Base-by-base conservation (phyloP, 441 rosid genomes). In the Adansonia grandidieri region DNA sequence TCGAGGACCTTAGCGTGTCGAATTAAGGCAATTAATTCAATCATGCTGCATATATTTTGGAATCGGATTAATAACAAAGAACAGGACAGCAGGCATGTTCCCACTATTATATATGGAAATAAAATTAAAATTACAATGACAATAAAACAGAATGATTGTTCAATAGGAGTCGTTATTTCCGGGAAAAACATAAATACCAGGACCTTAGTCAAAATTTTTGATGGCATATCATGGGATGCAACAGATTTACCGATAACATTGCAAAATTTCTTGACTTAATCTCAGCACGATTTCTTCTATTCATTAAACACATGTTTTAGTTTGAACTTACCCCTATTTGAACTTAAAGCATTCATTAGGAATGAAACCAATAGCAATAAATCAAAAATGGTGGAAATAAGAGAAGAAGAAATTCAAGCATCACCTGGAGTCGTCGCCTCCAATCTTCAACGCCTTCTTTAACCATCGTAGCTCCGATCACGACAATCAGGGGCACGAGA, bases 371-470 rank as follows among this genome's bases (percentile, higher is more conserved):
- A n/a, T 9, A 50, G 9, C 58, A 69, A 70, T 14, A 65, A 28
- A 54, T 58, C 13, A 47, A 61, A 72, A 40, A 69, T 5, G 48
- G 56, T 24, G 22, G 3, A 10, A 61, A 79, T 76, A 32, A 60
- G 45, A 66, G 44, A 79, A 45, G 62, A 45, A 66, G 56, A 67
- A 13, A 77, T 68, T 73, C 32, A 28, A 44, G 11, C 13, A 50
- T 71, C 85, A 94, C 98, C 93, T 94, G 98, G 85, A 80, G 88
- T 77, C 91, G 86, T 81, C 98, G 83, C 69, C 86, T 86, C 91
- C 91, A 96, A 87, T 96, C 98, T 86, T 96, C 99, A 32, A 94
- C 82, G 5, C 88, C 91, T 86, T 96, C 99, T 88, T 94, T 96
- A 73, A 74, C 91, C 98, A 96, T 92, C 0, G 96, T 96, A 4